Percentiles rank a stretch among this genome's conserved stretches.
phyloP scores from a whole-genome alignment of 139 green algal species.

The Chlorella ohadii region DNA sequence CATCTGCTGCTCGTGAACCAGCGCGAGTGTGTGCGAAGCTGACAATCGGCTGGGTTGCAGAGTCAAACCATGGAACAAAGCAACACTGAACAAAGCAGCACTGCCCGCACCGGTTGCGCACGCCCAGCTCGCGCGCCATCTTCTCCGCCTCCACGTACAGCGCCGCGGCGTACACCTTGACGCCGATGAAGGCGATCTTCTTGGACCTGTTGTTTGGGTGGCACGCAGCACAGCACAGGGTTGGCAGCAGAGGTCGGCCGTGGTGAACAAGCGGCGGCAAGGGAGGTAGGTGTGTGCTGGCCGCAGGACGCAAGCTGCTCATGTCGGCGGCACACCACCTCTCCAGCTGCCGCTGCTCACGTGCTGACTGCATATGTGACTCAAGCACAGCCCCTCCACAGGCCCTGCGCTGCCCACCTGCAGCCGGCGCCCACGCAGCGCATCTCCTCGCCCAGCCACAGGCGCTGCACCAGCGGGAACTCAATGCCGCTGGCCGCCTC shows the following conservation, averaged over 20 bases:
- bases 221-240: neutral
- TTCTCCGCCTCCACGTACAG: constrained; percentile 81
- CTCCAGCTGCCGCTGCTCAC: too few relatives aligned
- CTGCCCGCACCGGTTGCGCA: constrained; percentile 67
- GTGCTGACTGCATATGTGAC: too few relatives aligned
- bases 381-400: too few relatives aligned
- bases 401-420: constrained; percentile 32
- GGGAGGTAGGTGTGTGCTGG: neutral
- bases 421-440: constrained; percentile 74
- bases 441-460: constrained; percentile 64
- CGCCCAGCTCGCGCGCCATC: constrained; percentile 79
- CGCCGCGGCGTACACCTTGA: constrained; percentile 82
- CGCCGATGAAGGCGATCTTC: constrained; percentile 77
- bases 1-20: too few relatives aligned
- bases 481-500: constrained; percentile 48
- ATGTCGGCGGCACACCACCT: too few relatives aligned
- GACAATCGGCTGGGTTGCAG: too few relatives aligned
- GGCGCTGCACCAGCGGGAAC: constrained; percentile 54
- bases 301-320: too few relatives aligned
- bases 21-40: too few relatives aligned
- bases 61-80: too few relatives aligned
- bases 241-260: neutral
- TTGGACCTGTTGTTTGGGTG: constrained; percentile 47
- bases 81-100: too few relatives aligned
- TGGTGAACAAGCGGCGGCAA: neutral